These are phyloP conservation scores for Suillus lakei DNA, from an alignment of 768 basidiomycete genomes.

Conservation along the genomic window DNA sequence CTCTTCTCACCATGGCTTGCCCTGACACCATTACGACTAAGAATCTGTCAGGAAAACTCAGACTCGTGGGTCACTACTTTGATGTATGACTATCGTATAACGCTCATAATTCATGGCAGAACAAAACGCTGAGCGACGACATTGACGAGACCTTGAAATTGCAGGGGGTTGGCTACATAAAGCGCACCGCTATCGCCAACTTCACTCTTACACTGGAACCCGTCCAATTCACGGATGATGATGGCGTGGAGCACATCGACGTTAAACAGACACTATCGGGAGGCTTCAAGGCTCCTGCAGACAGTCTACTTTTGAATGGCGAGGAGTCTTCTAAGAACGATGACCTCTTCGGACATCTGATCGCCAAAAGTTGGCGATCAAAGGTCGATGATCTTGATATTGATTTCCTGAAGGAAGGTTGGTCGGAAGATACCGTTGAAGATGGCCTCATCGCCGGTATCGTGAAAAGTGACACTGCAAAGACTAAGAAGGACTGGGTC, in stretches of 20 bases:
- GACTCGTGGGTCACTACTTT: not conserved
- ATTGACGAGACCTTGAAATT: slow-evolving; percentile 61
- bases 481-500: slow-evolving; percentile 61
- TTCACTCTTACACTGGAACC: slow-evolving; percentile 59
- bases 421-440: slow-evolving; percentile 35
- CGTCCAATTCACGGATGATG: slow-evolving; percentile 63
- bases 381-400: slow-evolving; percentile 48
- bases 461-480: slow-evolving; percentile 60
- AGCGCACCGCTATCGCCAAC: slow-evolving; percentile 56
- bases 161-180: slow-evolving; percentile 73
- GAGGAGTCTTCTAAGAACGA: slow-evolving; percentile 51
- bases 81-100: not conserved
- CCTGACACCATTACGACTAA: not conserved
- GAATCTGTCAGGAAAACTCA: slow-evolving; percentile 1
- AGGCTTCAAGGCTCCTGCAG: slow-evolving; percentile 57
- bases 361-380: slow-evolving; percentile 52
- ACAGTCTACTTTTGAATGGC: slow-evolving; percentile 58
- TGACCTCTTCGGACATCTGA: slow-evolving; percentile 57
- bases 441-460: slow-evolving; percentile 34
- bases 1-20: slow-evolving; percentile 5
- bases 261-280: slow-evolving; percentile 65
- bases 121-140: slow-evolving; percentile 60
- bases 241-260: slow-evolving; percentile 61
- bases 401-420: slow-evolving; percentile 37
- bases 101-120: slow-evolving; percentile 40